Base-by-base conservation (phyloP, 2,329 filamentous ascomycete species). In the Waltergamsia citrina region DNA sequence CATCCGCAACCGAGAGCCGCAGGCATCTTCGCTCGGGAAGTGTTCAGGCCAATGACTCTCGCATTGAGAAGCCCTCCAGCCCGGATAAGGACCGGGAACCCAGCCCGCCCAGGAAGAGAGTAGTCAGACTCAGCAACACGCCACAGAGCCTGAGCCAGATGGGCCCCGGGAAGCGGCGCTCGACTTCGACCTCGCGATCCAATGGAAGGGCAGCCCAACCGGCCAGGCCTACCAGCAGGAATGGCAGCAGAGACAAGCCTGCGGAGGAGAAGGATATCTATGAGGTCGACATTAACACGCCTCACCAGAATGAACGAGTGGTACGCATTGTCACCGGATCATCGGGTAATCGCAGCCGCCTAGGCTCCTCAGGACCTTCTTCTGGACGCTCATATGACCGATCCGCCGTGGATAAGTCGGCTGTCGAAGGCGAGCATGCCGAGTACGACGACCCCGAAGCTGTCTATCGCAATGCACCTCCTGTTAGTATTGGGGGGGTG, bases 251-350 rank as follows among this genome's bases (percentile, higher is more conserved):
- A 18, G 65, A 67, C 21, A 59, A 55, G 40, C 52, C 54, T 16
- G 52, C 48, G 11, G 63, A 68, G 17, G 60, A 65, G 32, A 58
- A 51, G 15, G 60, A 65, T 33, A 59, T 51, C 39, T 43, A 48
- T 29, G 51, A 53, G 21, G 29, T 32, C 2, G 62, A 69, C 32
- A 44, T 74, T 35, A 75, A 74, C 45, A 78, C 73, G 0, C 73
- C 73, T 3, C 62, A 63, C 0, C 62, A 69, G 14, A 58, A 58
- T 10, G 59, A 65, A 16, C 63, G 71, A 12, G 63, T 72, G 4
- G 71, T 77, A n/a, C 63, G 71, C 34, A 73, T 76, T 35, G 60
- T 62, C 5, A 53, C 67, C 18, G 63, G 65, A 3, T 74, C 71
- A 4, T 72, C 72, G 3, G 34, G 62, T 1, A 62, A 59, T 38